Evolutionary conservation across 2,329 filamentous ascomycete genomes (phyloP).

Genomic region (Magnaporthiopsis rhizophila): DNA sequence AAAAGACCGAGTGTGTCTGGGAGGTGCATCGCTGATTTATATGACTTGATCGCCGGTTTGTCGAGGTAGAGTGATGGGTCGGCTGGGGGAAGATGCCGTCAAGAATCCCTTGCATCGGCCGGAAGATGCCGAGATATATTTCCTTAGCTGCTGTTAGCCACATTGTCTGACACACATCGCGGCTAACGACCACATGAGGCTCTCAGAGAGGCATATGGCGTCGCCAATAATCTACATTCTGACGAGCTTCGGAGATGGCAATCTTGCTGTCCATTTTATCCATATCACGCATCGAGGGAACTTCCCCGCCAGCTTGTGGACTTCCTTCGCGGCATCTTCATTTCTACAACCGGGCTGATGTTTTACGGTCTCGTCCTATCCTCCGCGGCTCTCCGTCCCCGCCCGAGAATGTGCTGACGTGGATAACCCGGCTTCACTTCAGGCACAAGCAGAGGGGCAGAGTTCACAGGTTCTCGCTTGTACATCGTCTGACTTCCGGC

Average conservation of each 20-base stretch:
- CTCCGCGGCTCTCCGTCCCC: not conserved
- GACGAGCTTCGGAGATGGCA: not conserved
- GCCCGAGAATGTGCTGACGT: not conserved
- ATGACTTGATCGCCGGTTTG: too few relatives aligned
- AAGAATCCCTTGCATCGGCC: not conserved
- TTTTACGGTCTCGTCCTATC: too few relatives aligned
- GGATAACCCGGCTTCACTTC: not conserved
- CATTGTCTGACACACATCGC: not conserved
- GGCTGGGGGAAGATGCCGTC: not conserved
- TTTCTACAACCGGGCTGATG: too few relatives aligned
- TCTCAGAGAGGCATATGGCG: not conserved
- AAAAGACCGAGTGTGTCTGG: too few relatives aligned
- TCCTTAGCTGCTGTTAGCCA: not conserved
- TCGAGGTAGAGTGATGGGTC: too few relatives aligned
- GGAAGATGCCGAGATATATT: not conserved
- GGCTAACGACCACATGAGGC: not conserved
- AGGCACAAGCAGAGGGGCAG: not conserved
- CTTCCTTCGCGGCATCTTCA: too few relatives aligned
- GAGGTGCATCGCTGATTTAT: too few relatives aligned
- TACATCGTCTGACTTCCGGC: not conserved
- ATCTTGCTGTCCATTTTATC: not conserved
- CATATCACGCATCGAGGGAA: not conserved
- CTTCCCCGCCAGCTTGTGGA: too few relatives aligned
- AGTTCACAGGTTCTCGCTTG: not conserved
- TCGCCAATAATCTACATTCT: not conserved